Evolutionary conservation across 805 yeast genomes (phyloP), one percentile per base, ranked within the genome.

Genomic region (Yarrowia hollandica): DNA sequence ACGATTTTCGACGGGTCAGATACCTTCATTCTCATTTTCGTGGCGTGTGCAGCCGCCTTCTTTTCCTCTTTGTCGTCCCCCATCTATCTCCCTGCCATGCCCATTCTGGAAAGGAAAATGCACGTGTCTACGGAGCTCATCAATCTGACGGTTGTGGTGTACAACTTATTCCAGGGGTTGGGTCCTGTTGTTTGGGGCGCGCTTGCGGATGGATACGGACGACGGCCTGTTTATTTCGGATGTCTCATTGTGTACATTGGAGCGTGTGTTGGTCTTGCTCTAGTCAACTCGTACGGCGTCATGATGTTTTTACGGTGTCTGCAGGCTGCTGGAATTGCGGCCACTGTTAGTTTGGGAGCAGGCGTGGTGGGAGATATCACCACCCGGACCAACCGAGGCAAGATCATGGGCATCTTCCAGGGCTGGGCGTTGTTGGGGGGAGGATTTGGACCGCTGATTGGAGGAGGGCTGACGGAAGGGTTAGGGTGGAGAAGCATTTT

Each of bases 321-420:
- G 12, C 90, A 88, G 66, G 90, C 94, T 0, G 77, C 84, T 4
- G 90, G 87, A 10, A 83, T 86, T 8, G 83, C 94, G 0, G 89
- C 96, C 0, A 79, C 88, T 2, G 79, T 88, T 21, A 82, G 94
- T 1, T 77, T 89, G 2, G 78, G 80, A 28, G 77, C 85, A 1
- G 94, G 94, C 0, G 77, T 84, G 0, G 79, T 86, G 59, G 91
- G 91, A 5, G 96, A 90, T 71, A 72, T 85, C 22, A 82, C 90
- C 1, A 78, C 83, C 0, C 74, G 84, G 19, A 77, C 75, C 5
- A 82, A 83, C 60, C 77, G 96, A 84, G 96, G 96, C 14, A 79
- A 83, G 1, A 79, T 80, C 63, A 82, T 84, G 39, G 94, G 95
- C 0, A 65, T 84, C 15, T 80, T 82, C 0, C 68, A 81, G 15